Evolutionary conservation across 768 basidiomycete genomes (phyloP).

Genomic region (Lentinula boryana): DNA sequence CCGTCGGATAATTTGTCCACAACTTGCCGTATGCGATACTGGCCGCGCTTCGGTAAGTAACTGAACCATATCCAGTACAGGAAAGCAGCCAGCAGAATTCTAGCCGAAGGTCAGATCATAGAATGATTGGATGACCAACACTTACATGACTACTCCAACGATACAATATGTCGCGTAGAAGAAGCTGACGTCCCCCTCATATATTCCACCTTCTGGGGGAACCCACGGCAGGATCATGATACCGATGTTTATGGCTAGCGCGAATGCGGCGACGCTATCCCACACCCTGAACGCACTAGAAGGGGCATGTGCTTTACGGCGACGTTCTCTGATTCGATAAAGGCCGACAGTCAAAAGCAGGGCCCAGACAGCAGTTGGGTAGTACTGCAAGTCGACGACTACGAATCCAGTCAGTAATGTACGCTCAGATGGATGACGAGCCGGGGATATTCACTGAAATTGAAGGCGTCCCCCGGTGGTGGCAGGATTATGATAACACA

Average conservation of each 20-base stretch:
- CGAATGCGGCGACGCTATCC: conserved; percentile 28
- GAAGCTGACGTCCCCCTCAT: conserved; percentile 34
- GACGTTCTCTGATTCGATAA: conserved; percentile 27
- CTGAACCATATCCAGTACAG: conserved; percentile 30
- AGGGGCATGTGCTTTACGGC: conserved; percentile 24
- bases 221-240: conserved; percentile 36
- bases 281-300: conserved; percentile 29
- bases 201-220: conserved; percentile 30
- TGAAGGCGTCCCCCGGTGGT: conserved; percentile 37
- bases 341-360: conserved; percentile 29
- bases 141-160: conserved; percentile 29
- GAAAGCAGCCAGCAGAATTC: conserved; percentile 23
- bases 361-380: conserved; percentile 29
- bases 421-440: background rate
- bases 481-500: conserved; percentile 43
- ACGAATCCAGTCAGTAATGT: background rate
- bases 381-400: conserved; percentile 35
- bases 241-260: conserved; percentile 31
- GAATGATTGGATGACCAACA: background rate
- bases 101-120: conserved; percentile 4
- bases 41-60: conserved; percentile 33
- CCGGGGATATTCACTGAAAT: conserved; percentile 26
- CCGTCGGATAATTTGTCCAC: conserved; percentile 33
- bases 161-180: conserved; percentile 38
- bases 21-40: conserved; percentile 40